phyloP scores from a whole-genome alignment of 352 stramenopile species.

The Phytophthora uliginosa region DNA sequence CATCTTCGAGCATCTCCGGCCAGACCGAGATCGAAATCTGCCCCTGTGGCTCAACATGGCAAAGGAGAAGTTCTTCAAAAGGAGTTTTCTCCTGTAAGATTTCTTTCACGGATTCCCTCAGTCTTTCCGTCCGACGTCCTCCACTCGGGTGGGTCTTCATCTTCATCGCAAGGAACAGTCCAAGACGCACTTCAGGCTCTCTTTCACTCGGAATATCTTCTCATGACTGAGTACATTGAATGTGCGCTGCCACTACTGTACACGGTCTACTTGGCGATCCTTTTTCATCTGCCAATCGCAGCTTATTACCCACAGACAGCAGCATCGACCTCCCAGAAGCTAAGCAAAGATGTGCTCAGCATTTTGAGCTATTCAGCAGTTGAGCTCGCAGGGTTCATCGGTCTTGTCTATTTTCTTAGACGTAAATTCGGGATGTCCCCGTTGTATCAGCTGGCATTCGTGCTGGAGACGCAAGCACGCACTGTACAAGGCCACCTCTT shows the following conservation, averaged over 20 bases:
- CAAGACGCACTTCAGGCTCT: constrained; percentile 28
- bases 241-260: constrained; percentile 39
- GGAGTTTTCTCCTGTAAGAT: background rate
- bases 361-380: constrained; percentile 27
- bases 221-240: constrained; percentile 43
- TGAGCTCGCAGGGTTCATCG: constrained; percentile 26
- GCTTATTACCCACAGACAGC: constrained; percentile 36
- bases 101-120: constrained; percentile 7
- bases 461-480: constrained; percentile 24
- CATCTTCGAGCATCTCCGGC: background rate
- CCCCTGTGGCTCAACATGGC: background rate
- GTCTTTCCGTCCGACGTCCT: background rate
- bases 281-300: constrained; percentile 36
- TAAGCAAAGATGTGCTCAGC: constrained; percentile 17
- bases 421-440: constrained; percentile 32
- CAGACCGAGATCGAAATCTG: background rate
- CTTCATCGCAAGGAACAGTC: constrained; percentile 4
- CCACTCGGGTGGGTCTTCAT: background rate
- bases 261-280: constrained; percentile 25
- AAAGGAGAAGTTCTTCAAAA: background rate
- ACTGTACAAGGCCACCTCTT: constrained; percentile 28
- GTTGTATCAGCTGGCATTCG: constrained; percentile 33
- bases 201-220: constrained; percentile 41
- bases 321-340: constrained; percentile 12
- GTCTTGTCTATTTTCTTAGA: constrained; percentile 22